Evolutionary conservation across 23 red algal genomes (phyloP), one percentile per base, ranked within the genome.

Genomic region (Gracilaria gracilis): DNA sequence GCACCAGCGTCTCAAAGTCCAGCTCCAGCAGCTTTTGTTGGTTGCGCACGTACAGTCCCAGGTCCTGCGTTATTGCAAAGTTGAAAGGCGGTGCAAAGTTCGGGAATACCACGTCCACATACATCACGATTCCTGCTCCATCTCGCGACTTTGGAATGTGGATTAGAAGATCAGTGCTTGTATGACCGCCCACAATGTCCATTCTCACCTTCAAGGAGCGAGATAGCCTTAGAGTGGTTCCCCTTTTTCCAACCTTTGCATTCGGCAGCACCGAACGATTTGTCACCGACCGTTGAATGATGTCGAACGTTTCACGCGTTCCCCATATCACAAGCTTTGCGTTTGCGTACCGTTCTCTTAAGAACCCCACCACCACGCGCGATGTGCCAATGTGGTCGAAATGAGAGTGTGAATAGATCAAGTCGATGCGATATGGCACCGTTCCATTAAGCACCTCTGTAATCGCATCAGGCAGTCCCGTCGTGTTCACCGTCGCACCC

Each of bases 381-480:
- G 88, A 50, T 17, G 61, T 35, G 17, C 88, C 88, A 37, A 91
- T 91, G 44, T 91, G 88, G 29, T 91, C 88, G 16, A 91, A 69
- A 19, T 91, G 88, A 11, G 38, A 57, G n/a, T 91, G 88, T 6
- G 88, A 83, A 46, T 91, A 91, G 7, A 91, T 21, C 25, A 91
- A 47, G 35, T 84, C 61, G 20, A 91, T 58, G 0, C 13, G 31
- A 0, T 19, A 27, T n/a, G 88, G 88, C 3, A 59, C 5, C n/a
- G 65, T 38, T 13, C 80, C 76, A 33, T 57, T 67, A 4, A 84
- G 33, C 6, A 91, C 2, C n/a, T 71, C 12, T 51, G n/a, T 13
- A 1, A 82, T 69, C 23, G 88, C 88, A 48, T 36, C 62, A 1
- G 62, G 5, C 12, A 33, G 28, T 13, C 9, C 21, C 38, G 79